Conservation (phyloP, 805 yeast genomes). For the Wickerhamomyces subpelliculosus region DNA sequence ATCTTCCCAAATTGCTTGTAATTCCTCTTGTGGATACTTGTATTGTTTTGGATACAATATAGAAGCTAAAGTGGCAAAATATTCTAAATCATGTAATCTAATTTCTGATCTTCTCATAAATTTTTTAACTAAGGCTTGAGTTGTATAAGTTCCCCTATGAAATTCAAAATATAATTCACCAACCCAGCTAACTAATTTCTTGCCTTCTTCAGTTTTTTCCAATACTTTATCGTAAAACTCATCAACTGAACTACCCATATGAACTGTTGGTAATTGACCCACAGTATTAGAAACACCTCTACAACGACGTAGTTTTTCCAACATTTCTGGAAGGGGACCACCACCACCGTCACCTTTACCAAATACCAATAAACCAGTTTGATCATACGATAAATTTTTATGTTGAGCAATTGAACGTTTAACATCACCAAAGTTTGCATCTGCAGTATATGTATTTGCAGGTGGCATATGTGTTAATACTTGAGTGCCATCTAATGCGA, state of each 20-base stretch:
- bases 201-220: conserved; percentile 56
- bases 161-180: conserved; percentile 93
- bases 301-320: conserved; percentile 86
- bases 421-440: conserved; percentile 90
- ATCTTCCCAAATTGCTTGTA: conserved; percentile 79
- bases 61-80: conserved; percentile 72
- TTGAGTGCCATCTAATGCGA: conserved; percentile 89
- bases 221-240: conserved; percentile 69
- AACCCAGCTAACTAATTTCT: conserved; percentile 73
- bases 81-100: conserved; percentile 79
- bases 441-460: conserved; percentile 89
- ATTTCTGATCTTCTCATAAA: conserved; percentile 73
- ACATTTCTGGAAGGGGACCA: conserved; percentile 91
- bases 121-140: conserved; percentile 83
- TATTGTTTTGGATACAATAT: conserved; percentile 36
- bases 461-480: conserved; percentile 98
- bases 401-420: conserved; percentile 73
- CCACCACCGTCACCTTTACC: conserved; percentile 99
- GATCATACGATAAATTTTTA: conserved; percentile 74
- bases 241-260: conserved; percentile 65
- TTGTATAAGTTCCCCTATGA: conserved; percentile 95
- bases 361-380: conserved; percentile 71
- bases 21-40: conserved; percentile 62
- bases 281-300: conserved; percentile 80
- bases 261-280: conserved; percentile 75